A percentile compares a stretch with the other conserved stretches of the same genome.
phyloP scores from a whole-genome alignment of 257 asterid species.

The Mentha longifolia region DNA sequence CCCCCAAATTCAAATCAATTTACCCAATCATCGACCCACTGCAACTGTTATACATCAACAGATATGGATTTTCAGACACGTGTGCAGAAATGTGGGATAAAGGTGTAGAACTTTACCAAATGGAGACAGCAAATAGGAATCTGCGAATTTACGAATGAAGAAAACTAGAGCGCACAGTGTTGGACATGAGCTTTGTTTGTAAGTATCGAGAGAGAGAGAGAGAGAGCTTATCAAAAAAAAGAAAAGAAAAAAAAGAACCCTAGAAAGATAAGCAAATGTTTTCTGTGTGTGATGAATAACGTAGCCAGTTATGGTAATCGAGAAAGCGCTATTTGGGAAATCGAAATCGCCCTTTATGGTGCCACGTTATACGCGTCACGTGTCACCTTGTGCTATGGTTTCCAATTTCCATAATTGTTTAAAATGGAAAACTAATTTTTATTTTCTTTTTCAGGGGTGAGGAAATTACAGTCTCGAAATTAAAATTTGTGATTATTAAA shows the following conservation, averaged over 20 bases:
- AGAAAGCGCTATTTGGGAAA: neutral
- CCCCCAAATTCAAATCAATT: neutral
- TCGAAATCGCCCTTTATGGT: neutral
- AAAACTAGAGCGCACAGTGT: constrained; percentile 23
- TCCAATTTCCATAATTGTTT: neutral
- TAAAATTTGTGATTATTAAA: no score
- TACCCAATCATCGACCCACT: constrained; percentile 17
- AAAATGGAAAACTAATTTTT: no score
- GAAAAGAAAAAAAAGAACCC: constrained; percentile 28
- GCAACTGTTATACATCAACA: no score
- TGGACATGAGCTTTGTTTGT: neutral
- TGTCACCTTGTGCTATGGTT: constrained; percentile 1
- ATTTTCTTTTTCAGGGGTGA: no score
- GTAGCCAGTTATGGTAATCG: neutral
- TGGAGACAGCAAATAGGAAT: neutral
- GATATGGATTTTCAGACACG: neutral
- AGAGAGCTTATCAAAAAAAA: constrained; percentile 5
- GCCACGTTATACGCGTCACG: constrained; percentile 30
- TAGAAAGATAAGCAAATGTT: constrained; percentile 32
- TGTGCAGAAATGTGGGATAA: neutral
- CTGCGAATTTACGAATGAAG: constrained; percentile 14
- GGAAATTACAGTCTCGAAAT: neutral
- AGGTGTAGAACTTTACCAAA: constrained; percentile 5
- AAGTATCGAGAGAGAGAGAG: constrained; percentile 11
- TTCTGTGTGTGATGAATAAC: neutral